A percentile compares a stretch with the other conserved stretches of the same genome.
These are phyloP conservation scores for Candida hispaniensis DNA, from an alignment of 805 yeast genomes.

Conservation along the genomic window DNA sequence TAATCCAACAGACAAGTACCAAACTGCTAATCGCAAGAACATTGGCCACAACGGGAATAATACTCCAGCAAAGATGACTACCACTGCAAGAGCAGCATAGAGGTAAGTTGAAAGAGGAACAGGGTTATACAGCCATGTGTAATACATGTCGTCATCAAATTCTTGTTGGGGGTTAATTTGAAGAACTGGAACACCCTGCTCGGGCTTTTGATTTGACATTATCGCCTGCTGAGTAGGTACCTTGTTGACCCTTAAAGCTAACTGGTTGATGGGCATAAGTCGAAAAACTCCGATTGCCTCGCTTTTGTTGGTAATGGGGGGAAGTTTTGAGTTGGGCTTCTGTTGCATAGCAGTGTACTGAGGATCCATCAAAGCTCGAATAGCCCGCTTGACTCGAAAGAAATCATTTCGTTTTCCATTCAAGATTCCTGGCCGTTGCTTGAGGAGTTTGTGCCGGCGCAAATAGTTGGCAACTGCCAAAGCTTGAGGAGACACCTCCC, in stretches of 20 bases:
- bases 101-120: constrained; percentile 54
- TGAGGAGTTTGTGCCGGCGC: constrained; percentile 54
- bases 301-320: constrained; percentile 39
- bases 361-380: constrained; percentile 63
- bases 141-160: constrained; percentile 43
- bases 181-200: constrained; percentile 43
- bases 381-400: constrained; percentile 72
- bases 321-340: constrained; percentile 37
- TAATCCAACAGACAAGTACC: constrained; percentile 73
- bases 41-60: constrained; percentile 94
- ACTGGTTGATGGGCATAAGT: constrained; percentile 55
- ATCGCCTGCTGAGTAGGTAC: constrained; percentile 48
- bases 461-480: constrained; percentile 61
- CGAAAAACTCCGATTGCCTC: constrained; percentile 57
- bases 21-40: constrained; percentile 79
- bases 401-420: constrained; percentile 66
- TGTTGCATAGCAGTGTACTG: constrained; percentile 49
- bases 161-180: constrained; percentile 30
- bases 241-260: constrained; percentile 68
- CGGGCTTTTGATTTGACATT: constrained; percentile 61
- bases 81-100: constrained; percentile 56
- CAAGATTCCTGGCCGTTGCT: constrained; percentile 71
- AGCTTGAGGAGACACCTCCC: constrained; percentile 41
- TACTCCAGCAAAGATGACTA: constrained; percentile 50
- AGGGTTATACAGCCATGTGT: constrained; percentile 71